Evolutionary conservation across 1,139 yeast genomes (phyloP).

Genomic region (Taiozyma sp.): DNA sequence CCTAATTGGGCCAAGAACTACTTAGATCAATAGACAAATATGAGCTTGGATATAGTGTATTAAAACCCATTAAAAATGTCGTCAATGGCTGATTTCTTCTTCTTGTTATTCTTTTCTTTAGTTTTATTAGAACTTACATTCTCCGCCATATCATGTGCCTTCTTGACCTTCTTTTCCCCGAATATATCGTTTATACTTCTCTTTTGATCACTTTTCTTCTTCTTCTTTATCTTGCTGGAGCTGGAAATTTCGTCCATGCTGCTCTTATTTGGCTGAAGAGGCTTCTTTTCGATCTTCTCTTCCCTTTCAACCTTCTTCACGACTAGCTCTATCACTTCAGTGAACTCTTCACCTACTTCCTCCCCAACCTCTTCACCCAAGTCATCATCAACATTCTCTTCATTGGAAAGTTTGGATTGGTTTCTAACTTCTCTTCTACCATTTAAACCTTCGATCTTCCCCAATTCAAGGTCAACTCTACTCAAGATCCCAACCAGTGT

Average conservation of each 20-base stretch:
- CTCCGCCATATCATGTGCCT: conserved; percentile 15
- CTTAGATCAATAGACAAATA: conserved; percentile 19
- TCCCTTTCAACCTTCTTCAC: background rate
- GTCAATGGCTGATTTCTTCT: conserved; percentile 47
- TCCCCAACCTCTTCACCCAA: conserved; percentile 10
- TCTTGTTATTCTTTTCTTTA: conserved; percentile 32
- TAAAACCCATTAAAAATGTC: conserved; percentile 44
- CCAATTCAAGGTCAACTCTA: conserved; percentile 31
- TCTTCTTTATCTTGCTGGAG: background rate
- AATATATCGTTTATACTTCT: conserved; percentile 2
- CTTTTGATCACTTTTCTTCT: background rate
- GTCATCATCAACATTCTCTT: conserved; percentile 6
- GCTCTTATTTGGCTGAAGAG: background rate
- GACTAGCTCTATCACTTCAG: too few species aligned
- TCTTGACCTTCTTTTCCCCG: conserved; percentile 7
- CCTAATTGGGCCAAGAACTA: conserved; percentile 75
- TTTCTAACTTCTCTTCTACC: conserved; percentile 2
- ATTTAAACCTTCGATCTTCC: conserved; percentile 12
- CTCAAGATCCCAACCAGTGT: conserved; percentile 57
- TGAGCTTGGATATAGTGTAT: background rate
- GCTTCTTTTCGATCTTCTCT: background rate
- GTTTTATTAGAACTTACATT: background rate
- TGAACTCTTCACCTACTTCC: too few species aligned
- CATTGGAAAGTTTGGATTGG: background rate
- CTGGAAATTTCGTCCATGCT: background rate